Evolutionary conservation across 1,139 yeast species (phyloP).

Genomic region (Candida albicans): DNA sequence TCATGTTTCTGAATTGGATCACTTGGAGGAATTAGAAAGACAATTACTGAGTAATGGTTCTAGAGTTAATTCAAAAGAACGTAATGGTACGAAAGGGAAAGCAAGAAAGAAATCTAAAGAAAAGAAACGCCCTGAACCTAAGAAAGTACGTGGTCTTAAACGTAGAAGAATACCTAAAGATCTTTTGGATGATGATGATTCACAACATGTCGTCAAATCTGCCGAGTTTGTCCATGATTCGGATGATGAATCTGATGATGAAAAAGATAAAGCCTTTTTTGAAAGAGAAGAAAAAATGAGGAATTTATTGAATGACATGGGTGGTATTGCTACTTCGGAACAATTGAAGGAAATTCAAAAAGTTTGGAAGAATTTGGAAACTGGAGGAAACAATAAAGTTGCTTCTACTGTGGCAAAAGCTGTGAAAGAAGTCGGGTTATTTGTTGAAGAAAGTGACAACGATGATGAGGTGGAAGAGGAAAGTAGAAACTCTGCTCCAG

Average conservation of each 20-base stretch:
- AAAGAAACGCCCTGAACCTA: background rate
- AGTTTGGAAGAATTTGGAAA: slow-evolving; percentile 37
- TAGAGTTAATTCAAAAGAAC: background rate
- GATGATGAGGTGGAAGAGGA: slow-evolving; percentile 12
- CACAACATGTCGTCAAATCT: slow-evolving; percentile 32
- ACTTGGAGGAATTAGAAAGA: slow-evolving; percentile 34
- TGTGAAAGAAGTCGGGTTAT: slow-evolving; percentile 18
- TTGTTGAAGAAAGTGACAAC: slow-evolving; percentile 21
- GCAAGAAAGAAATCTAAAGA: slow-evolving; percentile 14
- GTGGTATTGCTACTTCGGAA: slow-evolving; percentile 40
- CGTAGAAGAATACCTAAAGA: slow-evolving; percentile 12
- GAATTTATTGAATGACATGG: slow-evolving; percentile 34
- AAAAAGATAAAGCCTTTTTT: slow-evolving; percentile 53
- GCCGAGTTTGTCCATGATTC: slow-evolving; percentile 60
- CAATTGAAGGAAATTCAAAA: slow-evolving; percentile 40
- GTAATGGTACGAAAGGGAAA: slow-evolving; percentile 16
- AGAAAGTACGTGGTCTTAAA: background rate
- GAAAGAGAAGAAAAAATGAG: slow-evolving; percentile 59
- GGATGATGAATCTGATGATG: slow-evolving; percentile 69
- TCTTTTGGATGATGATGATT: slow-evolving; percentile 20
- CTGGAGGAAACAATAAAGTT: slow-evolving; percentile 14
- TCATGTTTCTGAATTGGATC: slow-evolving; percentile 29
- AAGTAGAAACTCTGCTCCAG: background rate
- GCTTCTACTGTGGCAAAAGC: slow-evolving; percentile 26
- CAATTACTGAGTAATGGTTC: slow-evolving; percentile 13